These are phyloP conservation scores for Gracilariopsis chorda DNA, from an alignment of 23 red algal species.

Conservation along the genomic window DNA sequence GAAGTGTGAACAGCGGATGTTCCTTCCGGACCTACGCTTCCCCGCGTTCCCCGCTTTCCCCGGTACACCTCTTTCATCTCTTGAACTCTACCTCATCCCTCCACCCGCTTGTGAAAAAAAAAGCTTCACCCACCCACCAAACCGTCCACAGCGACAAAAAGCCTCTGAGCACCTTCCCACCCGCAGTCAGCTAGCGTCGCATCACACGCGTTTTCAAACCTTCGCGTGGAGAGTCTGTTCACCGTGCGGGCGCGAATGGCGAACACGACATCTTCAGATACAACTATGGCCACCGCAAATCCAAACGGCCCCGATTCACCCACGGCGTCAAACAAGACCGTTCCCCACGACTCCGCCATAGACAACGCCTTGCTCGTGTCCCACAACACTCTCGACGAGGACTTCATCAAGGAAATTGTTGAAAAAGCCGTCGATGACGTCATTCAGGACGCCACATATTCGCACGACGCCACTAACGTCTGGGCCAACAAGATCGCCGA, in stretches of 20 bases:
- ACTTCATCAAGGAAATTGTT: constrained; percentile 65
- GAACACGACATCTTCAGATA: background rate
- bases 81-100: too few species aligned
- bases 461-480: constrained; percentile 58
- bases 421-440: constrained; percentile 59
- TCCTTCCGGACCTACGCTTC: too few species aligned
- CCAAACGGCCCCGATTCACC: background rate
- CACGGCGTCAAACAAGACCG: background rate
- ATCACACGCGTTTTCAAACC: too few species aligned
- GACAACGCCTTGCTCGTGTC: background rate
- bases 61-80: too few species aligned
- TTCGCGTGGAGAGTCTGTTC: background rate
- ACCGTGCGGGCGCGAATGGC: background rate
- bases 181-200: too few species aligned
- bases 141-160: too few species aligned
- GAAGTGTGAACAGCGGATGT: too few species aligned
- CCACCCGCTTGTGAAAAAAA: too few species aligned
- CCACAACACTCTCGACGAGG: constrained; percentile 34
- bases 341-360: background rate
- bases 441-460: constrained; percentile 59
- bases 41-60: too few species aligned
- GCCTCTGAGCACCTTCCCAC: too few species aligned
- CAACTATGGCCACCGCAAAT: background rate
- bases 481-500: constrained; percentile 77
- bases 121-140: too few species aligned